Evolutionary conservation across 208 protist species (phyloP).

Genomic region (Trypanosoma lewisi): DNA sequence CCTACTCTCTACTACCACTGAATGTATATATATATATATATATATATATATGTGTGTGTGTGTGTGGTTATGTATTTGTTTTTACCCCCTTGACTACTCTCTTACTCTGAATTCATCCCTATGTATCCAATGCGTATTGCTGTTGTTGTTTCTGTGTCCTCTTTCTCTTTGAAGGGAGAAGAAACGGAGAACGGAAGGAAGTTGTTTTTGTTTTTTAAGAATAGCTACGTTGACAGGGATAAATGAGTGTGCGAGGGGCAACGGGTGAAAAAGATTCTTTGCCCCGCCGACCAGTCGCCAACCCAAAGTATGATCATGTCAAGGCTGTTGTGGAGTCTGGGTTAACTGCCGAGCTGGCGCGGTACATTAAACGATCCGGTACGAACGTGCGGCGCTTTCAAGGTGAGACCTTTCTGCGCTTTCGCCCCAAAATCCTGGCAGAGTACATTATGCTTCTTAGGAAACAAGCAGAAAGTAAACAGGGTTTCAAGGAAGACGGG

Average conservation of each 20-base stretch:
- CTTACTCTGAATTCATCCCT: too few relatives aligned
- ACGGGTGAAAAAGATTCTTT: slow-evolving; percentile 82
- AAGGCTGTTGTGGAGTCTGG: slow-evolving; percentile 82
- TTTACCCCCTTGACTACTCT: too few relatives aligned
- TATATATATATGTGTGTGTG: too few relatives aligned
- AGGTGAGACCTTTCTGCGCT: slow-evolving; percentile 76
- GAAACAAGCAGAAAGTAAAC: slow-evolving; percentile 16
- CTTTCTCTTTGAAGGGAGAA: too few relatives aligned
- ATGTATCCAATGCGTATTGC: too few relatives aligned
- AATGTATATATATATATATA: too few relatives aligned
- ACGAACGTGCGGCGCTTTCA: slow-evolving; percentile 46
- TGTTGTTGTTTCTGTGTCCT: too few relatives aligned
- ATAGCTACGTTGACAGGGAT: not conserved
- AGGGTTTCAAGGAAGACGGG: slow-evolving; percentile 45
- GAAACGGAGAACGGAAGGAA: too few relatives aligned
- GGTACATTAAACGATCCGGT: slow-evolving; percentile 49
- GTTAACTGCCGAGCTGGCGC: slow-evolving; percentile 66
- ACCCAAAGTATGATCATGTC: slow-evolving; percentile 63
- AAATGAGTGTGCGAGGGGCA: slow-evolving; percentile 56
- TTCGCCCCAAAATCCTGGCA: slow-evolving; percentile 47
- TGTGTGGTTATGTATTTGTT: too few relatives aligned
- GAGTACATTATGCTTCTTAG: slow-evolving; percentile 32
- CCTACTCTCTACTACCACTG: too few relatives aligned
- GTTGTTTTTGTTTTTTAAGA: not conserved
- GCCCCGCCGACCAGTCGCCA: slow-evolving; percentile 31